A percentile compares a stretch with the other conserved stretches of the same genome.
These are phyloP conservation scores for Cicer yamashitae DNA, from an alignment of 306 rosid genomes.

Conservation along the genomic window DNA sequence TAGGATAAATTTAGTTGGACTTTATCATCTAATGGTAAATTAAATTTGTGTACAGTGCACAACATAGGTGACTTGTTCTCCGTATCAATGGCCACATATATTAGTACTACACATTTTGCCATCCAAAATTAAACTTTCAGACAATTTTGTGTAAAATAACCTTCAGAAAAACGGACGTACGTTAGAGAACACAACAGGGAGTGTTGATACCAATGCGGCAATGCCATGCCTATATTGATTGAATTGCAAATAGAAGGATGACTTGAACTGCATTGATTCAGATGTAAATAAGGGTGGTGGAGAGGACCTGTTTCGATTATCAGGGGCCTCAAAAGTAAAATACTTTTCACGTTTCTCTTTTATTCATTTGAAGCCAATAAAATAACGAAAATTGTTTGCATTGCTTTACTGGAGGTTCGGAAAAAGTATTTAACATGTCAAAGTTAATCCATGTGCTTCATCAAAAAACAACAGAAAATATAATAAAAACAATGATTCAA, in stretches of 20 bases:
- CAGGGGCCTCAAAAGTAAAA: background rate
- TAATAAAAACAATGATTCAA: background rate
- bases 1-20: too few relatives aligned
- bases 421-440: background rate
- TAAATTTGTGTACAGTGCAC: too few relatives aligned
- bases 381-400: background rate
- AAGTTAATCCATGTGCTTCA: conserved; percentile 3
- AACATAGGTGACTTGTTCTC: too few relatives aligned
- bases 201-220: background rate
- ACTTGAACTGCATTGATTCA: background rate
- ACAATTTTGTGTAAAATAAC: background rate
- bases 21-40: too few relatives aligned
- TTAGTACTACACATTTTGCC: background rate
- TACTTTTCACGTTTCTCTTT: background rate
- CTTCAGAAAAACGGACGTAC: background rate
- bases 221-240: background rate
- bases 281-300: background rate
- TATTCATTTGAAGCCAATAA: background rate
- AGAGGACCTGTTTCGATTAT: background rate
- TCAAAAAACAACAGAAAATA: conserved; percentile 18
- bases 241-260: background rate
- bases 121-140: too few relatives aligned
- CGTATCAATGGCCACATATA: too few relatives aligned
- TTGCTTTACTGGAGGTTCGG: background rate
- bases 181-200: background rate